Percentiles rank a stretch among this genome's conserved stretches.
Conservation (phyloP, 2,329 filamentous ascomycete species). For the Talaromyces sp. region DNA sequence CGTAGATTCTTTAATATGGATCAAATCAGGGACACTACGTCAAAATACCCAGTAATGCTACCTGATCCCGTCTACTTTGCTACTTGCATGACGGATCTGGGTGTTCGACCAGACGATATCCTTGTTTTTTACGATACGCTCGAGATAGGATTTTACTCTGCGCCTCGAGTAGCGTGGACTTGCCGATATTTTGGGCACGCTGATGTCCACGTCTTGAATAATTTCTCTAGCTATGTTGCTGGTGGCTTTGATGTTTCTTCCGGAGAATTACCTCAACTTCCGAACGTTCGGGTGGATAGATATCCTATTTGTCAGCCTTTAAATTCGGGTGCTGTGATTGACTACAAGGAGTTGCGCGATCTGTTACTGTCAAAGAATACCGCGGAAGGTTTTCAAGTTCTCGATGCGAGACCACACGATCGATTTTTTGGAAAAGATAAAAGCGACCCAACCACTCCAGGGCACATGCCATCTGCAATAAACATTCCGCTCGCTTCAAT, state of each 20-base stretch:
- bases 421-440: slow-evolving; percentile 19
- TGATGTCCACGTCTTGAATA: slow-evolving; percentile 26
- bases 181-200: slow-evolving; percentile 24
- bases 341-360: neutral
- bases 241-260: slow-evolving; percentile 16
- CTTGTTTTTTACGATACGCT: slow-evolving; percentile 26
- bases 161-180: slow-evolving; percentile 26
- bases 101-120: slow-evolving; percentile 19
- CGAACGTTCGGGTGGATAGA: neutral
- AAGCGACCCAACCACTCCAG: slow-evolving; percentile 15
- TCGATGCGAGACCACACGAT: slow-evolving; percentile 18
- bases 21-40: slow-evolving; percentile 16
- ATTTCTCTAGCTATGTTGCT: slow-evolving; percentile 21
- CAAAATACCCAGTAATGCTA: slow-evolving; percentile 26
- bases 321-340: neutral
- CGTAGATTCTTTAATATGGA: slow-evolving; percentile 28
- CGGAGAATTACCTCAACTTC: slow-evolving; percentile 7
- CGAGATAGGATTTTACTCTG: slow-evolving; percentile 24
- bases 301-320: neutral
- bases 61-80: slow-evolving; percentile 21
- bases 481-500: slow-evolving; percentile 23
- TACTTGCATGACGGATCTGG: slow-evolving; percentile 15
- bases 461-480: slow-evolving; percentile 23
- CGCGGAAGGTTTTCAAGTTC: slow-evolving; percentile 13
- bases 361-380: neutral